Base-by-base conservation (phyloP, 805 yeast species). In the Lachancea nothofagi region DNA sequence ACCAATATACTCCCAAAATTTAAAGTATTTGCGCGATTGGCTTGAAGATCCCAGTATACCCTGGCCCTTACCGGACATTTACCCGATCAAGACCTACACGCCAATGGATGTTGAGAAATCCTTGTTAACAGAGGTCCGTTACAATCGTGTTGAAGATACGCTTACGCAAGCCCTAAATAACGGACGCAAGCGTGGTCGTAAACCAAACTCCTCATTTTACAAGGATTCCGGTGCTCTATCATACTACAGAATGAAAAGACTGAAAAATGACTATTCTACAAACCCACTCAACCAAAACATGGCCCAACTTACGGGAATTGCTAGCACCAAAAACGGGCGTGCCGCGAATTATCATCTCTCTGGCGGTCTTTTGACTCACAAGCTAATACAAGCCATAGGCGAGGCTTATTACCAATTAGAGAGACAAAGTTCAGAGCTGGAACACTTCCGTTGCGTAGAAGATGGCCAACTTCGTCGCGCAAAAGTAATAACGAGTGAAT, bases 31-130 rank as follows among this genome's bases (percentile, higher is more conserved):
- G 37, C 62, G 68, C 1, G 71, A 71, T 24, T 87, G 89, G 79
- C 65, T 86, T 24, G 68, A 68, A 29, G 62, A 73, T 30, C 66
- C 61, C 4, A 42, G 48, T 13, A 44, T 59, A 18, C 67, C 73
- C 5, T 88, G 95, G 95, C 90, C 89, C 3, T 64, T 88, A 30
- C 93, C 95, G 0, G 85, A 82, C 33, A 65, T 84, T 45, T 73
- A 86, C 2, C 55, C 68, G 2, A 75, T 87, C 4, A 78, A 81
- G 2, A 67, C 69, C 29, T 87, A 76, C 51, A 72, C 73, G 3
- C 71, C 89, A 1, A 66, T 67, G 46, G 96, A 88, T 57, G 95
- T 88, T 15, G 96, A 88, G 54, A 72, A 75, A 50, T 80, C 93
- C 0, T 61, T 84, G 41, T 61, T 83, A 36, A 79, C 86, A 1